A percentile compares a stretch with the other conserved stretches of the same genome.
These are phyloP conservation scores for Protomyces pachydermus DNA, from an alignment of 1,139 yeast genomes.

Conservation along the genomic window DNA sequence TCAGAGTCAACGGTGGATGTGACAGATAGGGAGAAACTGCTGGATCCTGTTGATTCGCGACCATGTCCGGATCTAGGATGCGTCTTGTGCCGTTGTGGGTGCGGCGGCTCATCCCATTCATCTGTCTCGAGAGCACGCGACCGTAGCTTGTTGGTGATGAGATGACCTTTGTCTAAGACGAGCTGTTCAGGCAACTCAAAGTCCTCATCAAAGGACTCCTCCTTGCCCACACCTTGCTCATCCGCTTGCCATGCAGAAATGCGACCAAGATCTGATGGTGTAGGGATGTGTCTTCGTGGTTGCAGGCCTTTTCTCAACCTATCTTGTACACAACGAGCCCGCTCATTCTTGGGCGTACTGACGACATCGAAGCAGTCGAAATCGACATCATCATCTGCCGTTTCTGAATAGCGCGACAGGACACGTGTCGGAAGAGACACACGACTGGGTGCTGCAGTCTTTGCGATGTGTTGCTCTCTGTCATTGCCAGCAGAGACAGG, in stretches of 20 bases:
- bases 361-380: not conserved
- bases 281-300: conserved; percentile 7
- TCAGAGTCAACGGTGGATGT: conserved; percentile 32
- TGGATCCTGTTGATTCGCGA: conserved; percentile 25
- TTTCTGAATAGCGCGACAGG: not conserved
- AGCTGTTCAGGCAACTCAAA: conserved; percentile 1
- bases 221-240: not conserved
- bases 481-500: not conserved
- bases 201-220: not conserved
- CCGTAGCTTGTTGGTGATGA: not conserved
- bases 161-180: not conserved
- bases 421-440: not conserved
- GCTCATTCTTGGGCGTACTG: not conserved
- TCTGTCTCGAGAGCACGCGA: conserved; percentile 10
- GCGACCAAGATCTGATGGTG: not conserved
- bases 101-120: conserved; percentile 26
- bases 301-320: conserved; percentile 1
- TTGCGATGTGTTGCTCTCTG: not conserved
- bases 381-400: not conserved
- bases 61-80: not conserved
- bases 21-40: conserved; percentile 17
- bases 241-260: conserved; percentile 10
- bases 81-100: not conserved
- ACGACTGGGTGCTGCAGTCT: not conserved
- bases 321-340: not conserved